A percentile compares a stretch with the other conserved stretches of the same genome.
Conservation (phyloP, 1,139 yeast species). For the Taphrina wiesneri region DNA sequence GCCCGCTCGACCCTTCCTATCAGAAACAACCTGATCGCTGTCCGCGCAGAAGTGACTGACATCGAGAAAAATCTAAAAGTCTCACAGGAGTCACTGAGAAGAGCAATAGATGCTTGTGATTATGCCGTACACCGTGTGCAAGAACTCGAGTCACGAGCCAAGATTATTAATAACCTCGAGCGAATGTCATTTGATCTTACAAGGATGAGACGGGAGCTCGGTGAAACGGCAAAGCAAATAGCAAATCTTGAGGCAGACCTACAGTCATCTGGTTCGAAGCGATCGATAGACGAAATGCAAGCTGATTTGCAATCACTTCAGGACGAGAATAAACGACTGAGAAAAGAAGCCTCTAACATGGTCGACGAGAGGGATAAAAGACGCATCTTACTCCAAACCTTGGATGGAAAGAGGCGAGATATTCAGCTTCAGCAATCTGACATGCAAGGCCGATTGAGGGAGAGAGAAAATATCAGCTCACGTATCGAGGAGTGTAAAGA, state of each 20-base stretch:
- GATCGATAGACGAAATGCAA: slow-evolving; percentile 58
- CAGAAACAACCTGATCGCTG: not conserved
- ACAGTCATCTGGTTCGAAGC: slow-evolving; percentile 44
- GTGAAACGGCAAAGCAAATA: slow-evolving; percentile 39
- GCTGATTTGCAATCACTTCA: slow-evolving; percentile 51
- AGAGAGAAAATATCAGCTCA: slow-evolving; percentile 45
- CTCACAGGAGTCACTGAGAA: not conserved
- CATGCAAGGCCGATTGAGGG: slow-evolving; percentile 49
- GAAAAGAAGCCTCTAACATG: slow-evolving; percentile 52
- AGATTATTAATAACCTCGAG: slow-evolving; percentile 47
- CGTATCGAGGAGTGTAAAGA: slow-evolving; percentile 41
- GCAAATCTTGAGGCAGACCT: slow-evolving; percentile 47
- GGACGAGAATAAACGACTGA: slow-evolving; percentile 51
- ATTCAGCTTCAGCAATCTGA: slow-evolving; percentile 58
- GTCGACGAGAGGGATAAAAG: slow-evolving; percentile 55
- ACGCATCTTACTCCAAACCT: slow-evolving; percentile 53
- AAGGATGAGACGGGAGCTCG: slow-evolving; percentile 41
- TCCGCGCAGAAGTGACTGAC: not conserved
- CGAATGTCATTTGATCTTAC: slow-evolving; percentile 44
- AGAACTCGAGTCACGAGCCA: not conserved
- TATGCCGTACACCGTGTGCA: not conserved
- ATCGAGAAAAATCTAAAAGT: not conserved
- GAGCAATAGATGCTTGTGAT: not conserved
- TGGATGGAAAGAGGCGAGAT: slow-evolving; percentile 61
- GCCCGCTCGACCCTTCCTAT: not conserved